Evolutionary conservation across 2,329 filamentous ascomycete genomes (phyloP).

Genomic region (Claviceps sp.): DNA sequence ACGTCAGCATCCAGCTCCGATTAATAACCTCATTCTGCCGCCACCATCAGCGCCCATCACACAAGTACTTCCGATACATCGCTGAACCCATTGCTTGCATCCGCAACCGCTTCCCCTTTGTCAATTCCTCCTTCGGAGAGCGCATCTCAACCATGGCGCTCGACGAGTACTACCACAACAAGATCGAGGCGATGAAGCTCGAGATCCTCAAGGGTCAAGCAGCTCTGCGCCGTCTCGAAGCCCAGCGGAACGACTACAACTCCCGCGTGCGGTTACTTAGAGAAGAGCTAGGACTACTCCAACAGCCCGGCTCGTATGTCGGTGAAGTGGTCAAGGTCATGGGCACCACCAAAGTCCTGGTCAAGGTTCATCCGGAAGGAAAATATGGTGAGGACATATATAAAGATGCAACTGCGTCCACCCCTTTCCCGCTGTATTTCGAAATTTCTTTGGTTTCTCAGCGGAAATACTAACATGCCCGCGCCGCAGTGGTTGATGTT

Average conservation of each 20-base stretch:
- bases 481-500: conserved; percentile 71
- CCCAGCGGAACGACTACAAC: conserved; percentile 98
- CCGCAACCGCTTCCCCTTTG: too few species aligned
- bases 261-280: conserved; percentile 86
- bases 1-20: not conserved
- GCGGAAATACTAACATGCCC: not conserved
- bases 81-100: not conserved
- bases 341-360: conserved; percentile 97
- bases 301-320: conserved; percentile 96
- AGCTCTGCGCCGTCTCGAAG: conserved; percentile 84
- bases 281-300: conserved; percentile 88
- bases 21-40: not conserved
- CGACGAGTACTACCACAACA: conserved; percentile 98
- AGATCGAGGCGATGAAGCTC: conserved; percentile 99
- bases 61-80: too few species aligned
- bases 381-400: conserved; percentile 71
- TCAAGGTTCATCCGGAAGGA: conserved; percentile 97
- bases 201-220: conserved; percentile 99
- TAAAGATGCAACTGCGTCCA: too few species aligned
- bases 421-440: too few species aligned
- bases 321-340: conserved; percentile 99
- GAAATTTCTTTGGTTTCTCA: too few species aligned
- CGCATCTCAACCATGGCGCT: conserved; percentile 63
- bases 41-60: not conserved
- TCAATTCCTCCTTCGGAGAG: not conserved